A percentile compares a stretch with the other conserved stretches of the same genome.
phyloP scores from a whole-genome alignment of 2,329 filamentous ascomycete genomes.

The Fusarium sp. region DNA sequence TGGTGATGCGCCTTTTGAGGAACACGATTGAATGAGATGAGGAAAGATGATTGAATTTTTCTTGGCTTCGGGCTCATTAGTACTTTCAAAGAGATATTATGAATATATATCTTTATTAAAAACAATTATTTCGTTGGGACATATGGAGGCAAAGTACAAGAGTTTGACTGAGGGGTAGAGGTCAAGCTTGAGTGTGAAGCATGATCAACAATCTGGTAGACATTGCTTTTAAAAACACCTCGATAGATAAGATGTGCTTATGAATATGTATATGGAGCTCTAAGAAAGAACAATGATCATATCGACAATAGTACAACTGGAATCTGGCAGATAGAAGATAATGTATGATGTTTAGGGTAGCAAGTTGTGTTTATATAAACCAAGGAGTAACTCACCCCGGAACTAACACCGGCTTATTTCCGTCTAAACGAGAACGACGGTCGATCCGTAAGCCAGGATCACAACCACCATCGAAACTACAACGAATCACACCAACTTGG shows the following conservation, averaged over 20 bases:
- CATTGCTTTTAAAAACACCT: too few relatives aligned
- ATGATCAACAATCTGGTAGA: too few relatives aligned
- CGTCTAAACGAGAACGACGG: neutral
- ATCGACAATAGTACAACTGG: too few relatives aligned
- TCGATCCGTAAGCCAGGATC: neutral
- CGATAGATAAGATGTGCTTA: too few relatives aligned
- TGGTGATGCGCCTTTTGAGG: conserved; percentile 27
- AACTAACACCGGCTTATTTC: neutral
- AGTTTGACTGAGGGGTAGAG: too few relatives aligned
- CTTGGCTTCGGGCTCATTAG: neutral
- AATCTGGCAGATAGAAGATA: neutral
- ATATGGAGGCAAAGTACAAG: too few relatives aligned
- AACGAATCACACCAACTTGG: neutral
- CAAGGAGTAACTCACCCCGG: neutral
- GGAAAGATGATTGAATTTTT: neutral
- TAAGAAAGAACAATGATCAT: too few relatives aligned
- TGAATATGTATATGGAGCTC: too few relatives aligned
- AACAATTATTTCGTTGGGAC: too few relatives aligned
- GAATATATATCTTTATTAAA: too few relatives aligned
- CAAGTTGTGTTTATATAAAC: neutral
- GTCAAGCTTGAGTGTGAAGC: too few relatives aligned
- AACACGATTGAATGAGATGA: neutral
- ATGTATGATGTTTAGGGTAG: neutral
- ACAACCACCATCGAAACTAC: neutral
- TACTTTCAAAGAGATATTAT: too few relatives aligned